Evolutionary conservation across 192 early-diverging fungal species (phyloP).

Genomic region (Ambispora gerdemannii): DNA sequence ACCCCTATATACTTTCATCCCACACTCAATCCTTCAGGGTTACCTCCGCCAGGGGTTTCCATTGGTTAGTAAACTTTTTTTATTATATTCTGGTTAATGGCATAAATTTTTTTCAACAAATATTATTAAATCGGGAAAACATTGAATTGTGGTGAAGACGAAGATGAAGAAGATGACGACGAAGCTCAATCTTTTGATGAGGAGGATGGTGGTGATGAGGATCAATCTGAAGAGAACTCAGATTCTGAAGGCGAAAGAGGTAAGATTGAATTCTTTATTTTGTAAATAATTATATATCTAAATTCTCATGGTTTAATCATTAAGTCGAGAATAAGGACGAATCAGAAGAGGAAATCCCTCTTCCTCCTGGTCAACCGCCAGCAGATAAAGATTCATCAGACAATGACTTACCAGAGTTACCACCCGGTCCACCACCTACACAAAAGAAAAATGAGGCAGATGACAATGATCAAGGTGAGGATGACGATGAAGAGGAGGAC

Average conservation of each 20-base stretch:
- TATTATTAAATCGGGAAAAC: neutral
- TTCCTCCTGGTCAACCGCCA: slow-evolving; percentile 20
- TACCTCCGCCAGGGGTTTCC: neutral
- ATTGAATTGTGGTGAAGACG: too few species aligned
- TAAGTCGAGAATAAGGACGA: slow-evolving; percentile 5
- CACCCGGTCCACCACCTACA: slow-evolving; percentile 27
- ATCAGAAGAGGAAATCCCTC: slow-evolving; percentile 30
- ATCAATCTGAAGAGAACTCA: neutral
- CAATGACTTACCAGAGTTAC: slow-evolving; percentile 30
- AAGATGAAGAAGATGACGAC: neutral
- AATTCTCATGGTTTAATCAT: too few species aligned
- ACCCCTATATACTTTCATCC: slow-evolving; percentile 24
- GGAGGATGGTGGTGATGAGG: too few species aligned
- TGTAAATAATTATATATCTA: too few species aligned
- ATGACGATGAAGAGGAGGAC: neutral
- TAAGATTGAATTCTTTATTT: too few species aligned
- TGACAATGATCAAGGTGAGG: neutral
- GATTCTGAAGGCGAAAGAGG: neutral
- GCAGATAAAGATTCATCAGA: slow-evolving; percentile 6
- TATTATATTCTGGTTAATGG: too few species aligned
- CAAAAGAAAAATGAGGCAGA: neutral
- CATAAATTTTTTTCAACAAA: too few species aligned
- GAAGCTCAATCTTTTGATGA: neutral
- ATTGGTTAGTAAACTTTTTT: too few species aligned
- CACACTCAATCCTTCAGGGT: slow-evolving; percentile 28